Evolutionary conservation across 2,329 filamentous ascomycete genomes (phyloP), one percentile per base, ranked within the genome.

Genomic region (Scopulariopsis brevicaulis): DNA sequence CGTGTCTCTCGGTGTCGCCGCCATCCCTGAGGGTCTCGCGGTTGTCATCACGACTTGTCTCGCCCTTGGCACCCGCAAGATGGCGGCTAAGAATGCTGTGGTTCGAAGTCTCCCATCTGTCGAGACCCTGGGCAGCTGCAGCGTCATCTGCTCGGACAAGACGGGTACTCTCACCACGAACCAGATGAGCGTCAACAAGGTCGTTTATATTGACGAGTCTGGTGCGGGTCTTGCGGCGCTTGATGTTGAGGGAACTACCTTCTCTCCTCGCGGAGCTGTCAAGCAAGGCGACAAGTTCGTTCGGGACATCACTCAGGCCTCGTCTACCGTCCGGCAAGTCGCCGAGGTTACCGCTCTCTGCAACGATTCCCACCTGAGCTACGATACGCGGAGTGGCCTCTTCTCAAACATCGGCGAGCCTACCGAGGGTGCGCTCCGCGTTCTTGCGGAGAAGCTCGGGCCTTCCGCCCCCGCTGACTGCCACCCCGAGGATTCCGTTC

Each of bases 41-140:
- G 94, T 97, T 57, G 95, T 99, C 64, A 99, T 99, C 65, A 99
- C 94, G n/a, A 97, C 94, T 34, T 99, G 94, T 72, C 78, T 99
- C 61, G 94, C 94, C 62, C 81, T 99, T 35, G 94, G 95, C 65
- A 99, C 95, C 4, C 86, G 94, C 63, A 97, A 96, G 76, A 99
- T 99, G 95, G 95, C 94, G 22, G 89, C 91, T 60, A 97, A 96
- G 79, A 97, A 97, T 68, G 94, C 94, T 8, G 92, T 99, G 43
- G 95, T 99, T 59, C 85, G 95, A 72, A 96, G 91, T 69, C 77
- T 99, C 65, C 94, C 94, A 22, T 99, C 94, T 1, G 94, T 99
- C 56, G 94, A 99, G 74, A 99, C 94, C 14, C 81, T 99, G 57
- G 94, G 94, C 69, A 99, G 94, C 80, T 99, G 94, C 82, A 99